Base-by-base conservation (phyloP, 1,139 yeast genomes). In the Taiozyma onychis region DNA sequence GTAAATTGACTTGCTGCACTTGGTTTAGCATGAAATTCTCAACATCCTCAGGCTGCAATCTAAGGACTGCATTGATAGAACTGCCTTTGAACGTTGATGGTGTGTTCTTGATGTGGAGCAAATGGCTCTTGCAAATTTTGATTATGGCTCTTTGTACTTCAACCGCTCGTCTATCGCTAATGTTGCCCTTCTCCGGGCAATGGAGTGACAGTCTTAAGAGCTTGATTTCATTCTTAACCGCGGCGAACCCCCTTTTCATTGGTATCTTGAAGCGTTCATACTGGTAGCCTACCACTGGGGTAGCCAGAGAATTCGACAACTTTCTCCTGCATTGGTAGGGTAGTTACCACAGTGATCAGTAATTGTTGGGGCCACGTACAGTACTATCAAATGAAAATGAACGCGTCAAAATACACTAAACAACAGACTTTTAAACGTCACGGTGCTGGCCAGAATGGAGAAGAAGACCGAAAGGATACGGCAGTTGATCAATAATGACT, bases 381-480 rank as follows among this genome's bases (percentile, higher is more conserved):
- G 22, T 4, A 8, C 11, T n/a, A 11, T 18, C 3, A 21, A 7
- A 18, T 37, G n/a, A 21, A 18, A 35, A 16, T 16, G 39, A 35
- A 8, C 41, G 41, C 24, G 41, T 37, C 14, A 37, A 10, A 18
- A 32, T 32, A 14, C 6, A 37, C 13, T 16, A 37, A 18, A 37
- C 14, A 37, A 3, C 16, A 18, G 24, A 18, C 24, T 9, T 3
- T 18, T 6, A 3, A 11, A 8, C 24, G 10, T 13, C 41, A 21
- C 41, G 9, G 16, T 4, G 35, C 6, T n/a, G 6, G 24, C 24
- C 24, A 18, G 8, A 3, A 21, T 41, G 48, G 30, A 42, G 9
- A 43, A 26, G 11, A 46, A 41, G 41, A 41, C 47, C 21, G 30
- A 27, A 6, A 27, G 50, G 16, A 41, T 49, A 43, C 52, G 52